Percentiles rank a stretch among this genome's conserved stretches.
Conservation (phyloP, 768 basidiomycete species). For the Phaeotremella skinneri region DNA sequence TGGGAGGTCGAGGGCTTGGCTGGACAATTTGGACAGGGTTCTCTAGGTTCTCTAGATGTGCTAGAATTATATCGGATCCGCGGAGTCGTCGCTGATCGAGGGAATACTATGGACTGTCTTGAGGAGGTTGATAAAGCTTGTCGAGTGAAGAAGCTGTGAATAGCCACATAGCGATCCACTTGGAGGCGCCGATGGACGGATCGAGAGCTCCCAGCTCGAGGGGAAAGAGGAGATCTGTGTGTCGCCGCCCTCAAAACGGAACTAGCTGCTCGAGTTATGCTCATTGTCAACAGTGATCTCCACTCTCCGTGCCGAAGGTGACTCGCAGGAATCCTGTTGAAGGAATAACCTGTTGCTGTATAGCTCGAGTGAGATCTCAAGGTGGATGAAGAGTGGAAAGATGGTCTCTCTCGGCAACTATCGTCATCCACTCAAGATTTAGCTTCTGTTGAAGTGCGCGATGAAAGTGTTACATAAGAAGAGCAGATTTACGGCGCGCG, state of each 20-base stretch:
- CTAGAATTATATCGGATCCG: not conserved
- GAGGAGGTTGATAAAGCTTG: slow-evolving; percentile 19
- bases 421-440: no score
- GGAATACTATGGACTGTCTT: slow-evolving; percentile 1
- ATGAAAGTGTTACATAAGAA: no score
- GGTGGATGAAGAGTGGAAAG: no score
- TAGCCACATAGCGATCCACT: slow-evolving; percentile 39
- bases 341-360: not conserved
- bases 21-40: slow-evolving; percentile 25
- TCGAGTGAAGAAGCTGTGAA: slow-evolving; percentile 43
- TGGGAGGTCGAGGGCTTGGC: slow-evolving; percentile 5
- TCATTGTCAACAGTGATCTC: not conserved
- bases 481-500: no score
- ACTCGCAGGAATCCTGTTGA: not conserved
- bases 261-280: not conserved
- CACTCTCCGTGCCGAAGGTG: not conserved
- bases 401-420: no score
- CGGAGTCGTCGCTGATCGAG: not conserved
- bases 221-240: not conserved
- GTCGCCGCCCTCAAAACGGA: not conserved
- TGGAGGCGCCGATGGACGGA: not conserved
- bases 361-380: no score
- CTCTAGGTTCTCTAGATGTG: slow-evolving; percentile 3
- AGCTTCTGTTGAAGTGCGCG: no score
- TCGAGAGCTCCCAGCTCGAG: not conserved